A percentile compares a stretch with the other conserved stretches of the same genome.
Conservation (phyloP, 192 early-diverging fungal species). For the Polychytrium aggregatum region DNA sequence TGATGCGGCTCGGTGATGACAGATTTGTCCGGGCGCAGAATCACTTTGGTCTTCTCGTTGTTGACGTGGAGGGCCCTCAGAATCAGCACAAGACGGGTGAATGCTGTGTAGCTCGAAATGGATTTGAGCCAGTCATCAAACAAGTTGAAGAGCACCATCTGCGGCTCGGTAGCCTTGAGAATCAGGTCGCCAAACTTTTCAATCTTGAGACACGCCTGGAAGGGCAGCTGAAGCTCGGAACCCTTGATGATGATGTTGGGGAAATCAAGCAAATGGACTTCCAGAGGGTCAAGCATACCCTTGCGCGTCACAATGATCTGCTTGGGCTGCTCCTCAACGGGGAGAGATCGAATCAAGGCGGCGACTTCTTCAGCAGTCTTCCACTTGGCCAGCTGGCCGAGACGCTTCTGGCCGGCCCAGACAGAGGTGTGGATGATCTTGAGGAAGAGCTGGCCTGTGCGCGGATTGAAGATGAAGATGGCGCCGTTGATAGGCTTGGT, state of each 20-base stretch:
- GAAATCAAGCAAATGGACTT: constrained; percentile 88
- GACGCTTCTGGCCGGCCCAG: constrained; percentile 98
- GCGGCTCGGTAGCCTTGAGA: constrained; percentile 93
- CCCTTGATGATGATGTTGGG: constrained; percentile 99
- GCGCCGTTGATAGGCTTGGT: constrained; percentile 99
- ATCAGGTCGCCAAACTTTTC: constrained; percentile 99
- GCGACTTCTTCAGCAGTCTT: constrained; percentile 99
- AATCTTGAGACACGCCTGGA: constrained; percentile 94
- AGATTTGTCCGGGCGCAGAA: constrained; percentile 86
- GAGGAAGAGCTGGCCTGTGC: constrained; percentile 95
- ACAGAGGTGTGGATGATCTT: constrained; percentile 99
- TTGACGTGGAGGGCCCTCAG: constrained; percentile 95
- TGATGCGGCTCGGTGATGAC: constrained; percentile 92
- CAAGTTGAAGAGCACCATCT: constrained; percentile 70
- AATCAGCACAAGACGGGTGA: constrained; percentile 92
- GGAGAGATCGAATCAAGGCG: constrained; percentile 94
- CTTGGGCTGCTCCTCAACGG: constrained; percentile 98
- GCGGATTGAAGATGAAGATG: constrained; percentile 97
- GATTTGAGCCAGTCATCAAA: constrained; percentile 97
- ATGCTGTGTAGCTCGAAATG: constrained; percentile 94
- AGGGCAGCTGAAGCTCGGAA: constrained; percentile 91
- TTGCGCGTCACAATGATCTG: constrained; percentile 98
- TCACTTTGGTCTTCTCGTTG: constrained; percentile 94
- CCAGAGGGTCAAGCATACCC: constrained; percentile 98
- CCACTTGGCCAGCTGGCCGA: constrained; percentile 99